Percentiles rank a stretch among this genome's conserved stretches.
phyloP scores from a whole-genome alignment of 2,329 filamentous ascomycete genomes.

The Geoglossum cookeanum region DNA sequence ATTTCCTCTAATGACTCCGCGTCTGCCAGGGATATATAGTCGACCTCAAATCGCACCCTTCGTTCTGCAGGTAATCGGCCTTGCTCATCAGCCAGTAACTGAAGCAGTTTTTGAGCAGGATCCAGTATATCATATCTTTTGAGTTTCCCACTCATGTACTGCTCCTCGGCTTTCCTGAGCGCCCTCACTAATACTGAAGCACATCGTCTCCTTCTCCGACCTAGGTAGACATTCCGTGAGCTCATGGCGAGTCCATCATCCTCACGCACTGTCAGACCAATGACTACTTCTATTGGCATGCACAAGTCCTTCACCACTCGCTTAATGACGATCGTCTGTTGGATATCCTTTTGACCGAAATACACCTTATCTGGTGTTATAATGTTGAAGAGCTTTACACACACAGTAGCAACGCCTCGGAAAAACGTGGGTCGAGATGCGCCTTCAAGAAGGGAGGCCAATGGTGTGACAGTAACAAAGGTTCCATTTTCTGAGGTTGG shows the following conservation, averaged over 20 bases:
- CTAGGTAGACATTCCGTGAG: slow-evolving; percentile 86
- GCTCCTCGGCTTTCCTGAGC: slow-evolving; percentile 48
- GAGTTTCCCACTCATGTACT: slow-evolving; percentile 36
- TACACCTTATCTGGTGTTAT: slow-evolving; percentile 22
- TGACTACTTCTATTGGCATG: slow-evolving; percentile 45
- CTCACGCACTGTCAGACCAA: slow-evolving; percentile 60
- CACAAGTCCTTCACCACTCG: too few relatives aligned
- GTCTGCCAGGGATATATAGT: slow-evolving; percentile 84
- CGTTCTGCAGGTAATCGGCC: slow-evolving; percentile 35
- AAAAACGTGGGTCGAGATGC: slow-evolving; percentile 83
- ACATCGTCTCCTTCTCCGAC: slow-evolving; percentile 47
- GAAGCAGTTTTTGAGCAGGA: slow-evolving; percentile 43
- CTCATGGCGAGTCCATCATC: slow-evolving; percentile 73
- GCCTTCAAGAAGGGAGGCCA: slow-evolving; percentile 68
- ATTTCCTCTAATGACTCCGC: slow-evolving; percentile 68
- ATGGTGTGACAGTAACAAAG: slow-evolving; percentile 79
- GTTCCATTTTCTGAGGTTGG: slow-evolving; percentile 60
- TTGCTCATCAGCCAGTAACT: slow-evolving; percentile 39
- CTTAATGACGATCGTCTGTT: too few relatives aligned
- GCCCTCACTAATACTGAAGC: slow-evolving; percentile 55
- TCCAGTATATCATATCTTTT: slow-evolving; percentile 49
- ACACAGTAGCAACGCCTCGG: slow-evolving; percentile 85
- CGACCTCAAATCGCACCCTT: slow-evolving; percentile 59
- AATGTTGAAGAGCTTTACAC: slow-evolving; percentile 83
- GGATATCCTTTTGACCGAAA: too few relatives aligned